These are phyloP conservation scores for Aureobasidium mangrovei DNA, from an alignment of 2,329 filamentous ascomycete genomes.

Conservation along the genomic window DNA sequence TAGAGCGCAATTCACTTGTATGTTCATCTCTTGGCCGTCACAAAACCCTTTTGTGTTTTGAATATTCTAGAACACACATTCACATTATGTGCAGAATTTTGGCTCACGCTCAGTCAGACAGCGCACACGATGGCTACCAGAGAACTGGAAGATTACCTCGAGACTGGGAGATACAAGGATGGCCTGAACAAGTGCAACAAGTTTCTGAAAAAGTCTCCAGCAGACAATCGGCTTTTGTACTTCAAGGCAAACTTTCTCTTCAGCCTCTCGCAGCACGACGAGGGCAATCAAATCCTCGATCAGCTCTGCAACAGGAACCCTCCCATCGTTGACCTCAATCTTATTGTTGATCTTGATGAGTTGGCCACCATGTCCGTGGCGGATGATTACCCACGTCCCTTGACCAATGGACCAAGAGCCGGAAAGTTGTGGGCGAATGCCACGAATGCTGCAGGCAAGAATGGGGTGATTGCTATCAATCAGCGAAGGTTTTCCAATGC, in stretches of 20 bases:
- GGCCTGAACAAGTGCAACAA: conserved; percentile 27
- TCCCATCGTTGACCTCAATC: conserved; percentile 17
- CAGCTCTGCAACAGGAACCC: conserved; percentile 20
- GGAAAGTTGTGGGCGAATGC: conserved; percentile 27
- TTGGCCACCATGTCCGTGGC: conserved; percentile 19
- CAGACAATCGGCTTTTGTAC: conserved; percentile 23
- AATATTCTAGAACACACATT: background rate
- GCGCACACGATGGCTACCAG: background rate
- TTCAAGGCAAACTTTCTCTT: conserved; percentile 26
- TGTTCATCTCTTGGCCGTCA: background rate
- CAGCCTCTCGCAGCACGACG: conserved; percentile 17
- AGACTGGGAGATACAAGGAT: conserved; percentile 21
- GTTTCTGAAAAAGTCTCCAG: conserved; percentile 23
- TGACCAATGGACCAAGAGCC: conserved; percentile 22
- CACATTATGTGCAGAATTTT: conserved; percentile 2
- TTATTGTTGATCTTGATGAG: conserved; percentile 20
- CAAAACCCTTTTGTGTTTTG: no score
- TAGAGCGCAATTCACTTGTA: background rate
- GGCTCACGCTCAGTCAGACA: background rate
- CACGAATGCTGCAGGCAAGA: conserved; percentile 18
- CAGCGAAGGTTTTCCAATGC: conserved; percentile 25
- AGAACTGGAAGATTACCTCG: conserved; percentile 9
- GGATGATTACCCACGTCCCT: conserved; percentile 21
- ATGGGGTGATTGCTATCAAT: conserved; percentile 16
- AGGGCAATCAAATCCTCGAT: conserved; percentile 15